Conservation (phyloP, 2,329 filamentous ascomycete genomes). For the Ascochyta koolunga region DNA sequence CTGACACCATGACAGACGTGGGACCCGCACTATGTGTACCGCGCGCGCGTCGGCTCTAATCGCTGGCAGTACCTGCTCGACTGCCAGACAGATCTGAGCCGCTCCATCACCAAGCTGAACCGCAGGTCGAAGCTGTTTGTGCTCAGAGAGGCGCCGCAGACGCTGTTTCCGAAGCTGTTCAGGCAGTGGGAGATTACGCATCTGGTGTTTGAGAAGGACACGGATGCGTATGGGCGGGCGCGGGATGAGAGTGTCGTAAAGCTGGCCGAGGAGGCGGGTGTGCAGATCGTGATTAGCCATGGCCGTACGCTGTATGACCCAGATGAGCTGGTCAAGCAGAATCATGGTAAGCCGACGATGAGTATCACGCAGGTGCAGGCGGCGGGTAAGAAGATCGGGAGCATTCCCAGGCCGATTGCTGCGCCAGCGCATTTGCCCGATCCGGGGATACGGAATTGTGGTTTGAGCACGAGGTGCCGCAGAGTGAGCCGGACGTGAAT, state of each 20-base stretch:
- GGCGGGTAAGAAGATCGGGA: slow-evolving; percentile 66
- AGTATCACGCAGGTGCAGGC: slow-evolving; percentile 69
- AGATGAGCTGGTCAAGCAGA: slow-evolving; percentile 69
- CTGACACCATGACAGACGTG: slow-evolving; percentile 49
- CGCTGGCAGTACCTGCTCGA: slow-evolving; percentile 76
- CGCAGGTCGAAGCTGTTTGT: slow-evolving; percentile 73
- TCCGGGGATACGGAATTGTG: slow-evolving; percentile 65
- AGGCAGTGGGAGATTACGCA: slow-evolving; percentile 76
- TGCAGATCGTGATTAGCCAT: slow-evolving; percentile 67
- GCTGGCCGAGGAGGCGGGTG: slow-evolving; percentile 68
- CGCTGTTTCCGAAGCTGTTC: slow-evolving; percentile 73
- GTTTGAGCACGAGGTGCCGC: slow-evolving; percentile 63
- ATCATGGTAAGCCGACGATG: slow-evolving; percentile 76
- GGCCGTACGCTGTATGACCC: slow-evolving; percentile 77
- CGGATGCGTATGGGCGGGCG: slow-evolving; percentile 72
- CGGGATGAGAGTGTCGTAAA: slow-evolving; percentile 66
- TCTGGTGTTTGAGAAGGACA: slow-evolving; percentile 79
- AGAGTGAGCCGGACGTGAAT: slow-evolving; percentile 65
- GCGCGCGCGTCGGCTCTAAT: slow-evolving; percentile 71
- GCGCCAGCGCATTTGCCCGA: slow-evolving; percentile 66
- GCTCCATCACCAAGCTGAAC: slow-evolving; percentile 72
- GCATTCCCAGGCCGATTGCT: slow-evolving; percentile 66
- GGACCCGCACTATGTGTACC: slow-evolving; percentile 82
- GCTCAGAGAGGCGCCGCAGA: slow-evolving; percentile 74
- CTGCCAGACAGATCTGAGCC: slow-evolving; percentile 73